Evolutionary conservation across 176 grass and related monocot genomes (phyloP).

Genomic region (Oryza meridionalis): DNA sequence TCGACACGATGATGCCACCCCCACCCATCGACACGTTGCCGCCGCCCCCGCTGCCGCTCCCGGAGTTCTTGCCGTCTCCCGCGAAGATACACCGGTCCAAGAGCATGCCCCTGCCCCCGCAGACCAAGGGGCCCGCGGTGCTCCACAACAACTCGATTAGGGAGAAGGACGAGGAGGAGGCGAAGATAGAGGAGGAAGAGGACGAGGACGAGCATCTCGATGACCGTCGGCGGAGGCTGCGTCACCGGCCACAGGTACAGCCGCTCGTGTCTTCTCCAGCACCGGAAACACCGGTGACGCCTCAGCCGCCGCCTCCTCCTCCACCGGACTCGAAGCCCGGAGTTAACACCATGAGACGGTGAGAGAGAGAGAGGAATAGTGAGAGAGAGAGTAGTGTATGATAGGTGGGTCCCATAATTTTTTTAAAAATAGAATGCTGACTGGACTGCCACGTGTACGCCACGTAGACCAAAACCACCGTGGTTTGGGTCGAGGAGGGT

Average conservation of each 20-base stretch:
- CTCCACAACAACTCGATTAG: conserved; percentile 58
- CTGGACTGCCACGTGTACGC: too few relatives aligned
- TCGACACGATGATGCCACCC: conserved; percentile 33
- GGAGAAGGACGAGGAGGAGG: conserved; percentile 65
- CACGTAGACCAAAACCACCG: too few relatives aligned
- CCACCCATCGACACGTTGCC: conserved; percentile 59
- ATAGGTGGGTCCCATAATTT: too few relatives aligned
- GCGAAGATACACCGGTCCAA: conserved; percentile 82
- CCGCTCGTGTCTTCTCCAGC: conserved; percentile 45
- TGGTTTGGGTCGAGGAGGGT: too few relatives aligned
- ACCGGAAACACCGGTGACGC: conserved; percentile 47
- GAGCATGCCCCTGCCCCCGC: conserved; percentile 78
- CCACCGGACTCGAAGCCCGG: conserved; percentile 42
- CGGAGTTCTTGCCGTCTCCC: conserved; percentile 89
- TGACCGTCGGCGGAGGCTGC: conserved; percentile 45
- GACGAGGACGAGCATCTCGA: conserved; percentile 49
- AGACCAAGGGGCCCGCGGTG: conserved; percentile 39
- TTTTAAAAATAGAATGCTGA: too few relatives aligned
- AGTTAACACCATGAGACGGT: too few relatives aligned
- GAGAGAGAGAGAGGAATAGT: too few relatives aligned
- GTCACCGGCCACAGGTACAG: conserved; percentile 32
- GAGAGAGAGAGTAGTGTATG: too few relatives aligned
- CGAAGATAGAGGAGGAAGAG: conserved; percentile 50
- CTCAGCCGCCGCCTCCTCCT: conserved; percentile 37
- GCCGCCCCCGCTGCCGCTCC: conserved; percentile 73